Evolutionary conservation across 75 land plant species (phyloP), one percentile per base, ranked within the genome.

Genomic region (Picea glauca): DNA sequence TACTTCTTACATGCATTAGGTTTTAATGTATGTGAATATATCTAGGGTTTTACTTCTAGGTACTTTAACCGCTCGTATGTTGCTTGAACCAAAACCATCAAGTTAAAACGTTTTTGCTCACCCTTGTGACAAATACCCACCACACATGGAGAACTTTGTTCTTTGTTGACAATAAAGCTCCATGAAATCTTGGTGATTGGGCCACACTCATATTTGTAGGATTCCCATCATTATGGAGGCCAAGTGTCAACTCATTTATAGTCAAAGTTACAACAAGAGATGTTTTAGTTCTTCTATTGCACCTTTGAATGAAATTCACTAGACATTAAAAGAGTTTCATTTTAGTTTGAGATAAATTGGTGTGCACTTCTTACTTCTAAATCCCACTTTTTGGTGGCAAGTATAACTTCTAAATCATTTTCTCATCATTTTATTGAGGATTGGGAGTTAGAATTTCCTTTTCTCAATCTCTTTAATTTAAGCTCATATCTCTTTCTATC

Each of bases 291-390:
- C 81, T 91, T 30, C 72, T 86, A 88, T 87, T 32, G 59, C 31
- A 64, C 76, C 80, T 80, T 90, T 91, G 58, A 85, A 85, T 18
- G 93, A 88, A 73, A 56, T 77, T 90, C 93, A 46, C 92, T 78
- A 43, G 90, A 82, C 2, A 88, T 70, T 26, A 78, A 38, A 54
- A 79, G 75, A 20, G 26, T 76, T 82, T 58, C 81, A 46, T 65
- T 81, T 9, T 86, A 80, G 21, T 75, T 82, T 4, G 79, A 64
- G 60, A 67, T 3, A 60, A 64, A 77, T 43, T 76, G 79, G 23
- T 83, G 78, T 38, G 60, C 83, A 21, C 11, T 14, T 50, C 59
- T 63, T 58, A 75, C 70, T 74, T 90, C 90, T 62, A 76, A 4
- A 79, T 67, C 80, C 74, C 76, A 81, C 59, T 78, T 87, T 75